A percentile compares a stretch with the other conserved stretches of the same genome.
Conservation (phyloP, 352 stramenopile species). For the Thalassiosira hispida region DNA sequence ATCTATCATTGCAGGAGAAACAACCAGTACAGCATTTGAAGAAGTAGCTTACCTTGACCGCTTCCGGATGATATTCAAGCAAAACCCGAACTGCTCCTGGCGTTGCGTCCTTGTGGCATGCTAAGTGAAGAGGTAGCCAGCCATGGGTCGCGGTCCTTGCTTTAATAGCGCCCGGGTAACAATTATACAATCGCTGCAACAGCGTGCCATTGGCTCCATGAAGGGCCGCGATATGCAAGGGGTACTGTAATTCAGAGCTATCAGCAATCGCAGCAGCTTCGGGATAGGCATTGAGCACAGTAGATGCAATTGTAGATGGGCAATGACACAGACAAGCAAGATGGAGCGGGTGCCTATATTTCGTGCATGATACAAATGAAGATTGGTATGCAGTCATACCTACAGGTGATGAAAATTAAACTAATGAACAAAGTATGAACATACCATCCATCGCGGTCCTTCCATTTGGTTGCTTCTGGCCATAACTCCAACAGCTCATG, state of each 20-base stretch:
- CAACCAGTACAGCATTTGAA: not conserved
- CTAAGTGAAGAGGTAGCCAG: slow-evolving; percentile 51
- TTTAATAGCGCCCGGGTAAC: slow-evolving; percentile 51
- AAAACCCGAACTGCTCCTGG: slow-evolving; percentile 38
- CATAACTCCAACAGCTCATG: slow-evolving; percentile 46
- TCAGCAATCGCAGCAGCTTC: slow-evolving; percentile 49
- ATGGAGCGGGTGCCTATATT: slow-evolving; percentile 45
- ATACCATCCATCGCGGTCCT: slow-evolving; percentile 51
- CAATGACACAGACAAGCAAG: slow-evolving; percentile 42
- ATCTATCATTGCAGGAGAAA: not conserved
- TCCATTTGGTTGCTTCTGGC: slow-evolving; percentile 51
- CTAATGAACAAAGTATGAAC: not conserved
- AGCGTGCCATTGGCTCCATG: slow-evolving; percentile 38
- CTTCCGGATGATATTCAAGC: slow-evolving; percentile 47
- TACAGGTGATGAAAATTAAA: not conserved
- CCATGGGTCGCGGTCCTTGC: slow-evolving; percentile 41
- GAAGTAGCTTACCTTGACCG: slow-evolving; percentile 21
- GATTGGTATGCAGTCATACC: not conserved
- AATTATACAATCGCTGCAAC: slow-evolving; percentile 46
- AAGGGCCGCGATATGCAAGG: slow-evolving; percentile 51
- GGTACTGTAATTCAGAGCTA: slow-evolving; percentile 42
- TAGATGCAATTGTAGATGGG: slow-evolving; percentile 32
- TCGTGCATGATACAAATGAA: not conserved
- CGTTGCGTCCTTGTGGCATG: slow-evolving; percentile 44
- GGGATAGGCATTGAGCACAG: slow-evolving; percentile 46